A percentile compares a stretch with the other conserved stretches of the same genome.
These are phyloP conservation scores for Cyanidioschyzon merolae DNA, from an alignment of 23 red algal species.

Conservation along the genomic window DNA sequence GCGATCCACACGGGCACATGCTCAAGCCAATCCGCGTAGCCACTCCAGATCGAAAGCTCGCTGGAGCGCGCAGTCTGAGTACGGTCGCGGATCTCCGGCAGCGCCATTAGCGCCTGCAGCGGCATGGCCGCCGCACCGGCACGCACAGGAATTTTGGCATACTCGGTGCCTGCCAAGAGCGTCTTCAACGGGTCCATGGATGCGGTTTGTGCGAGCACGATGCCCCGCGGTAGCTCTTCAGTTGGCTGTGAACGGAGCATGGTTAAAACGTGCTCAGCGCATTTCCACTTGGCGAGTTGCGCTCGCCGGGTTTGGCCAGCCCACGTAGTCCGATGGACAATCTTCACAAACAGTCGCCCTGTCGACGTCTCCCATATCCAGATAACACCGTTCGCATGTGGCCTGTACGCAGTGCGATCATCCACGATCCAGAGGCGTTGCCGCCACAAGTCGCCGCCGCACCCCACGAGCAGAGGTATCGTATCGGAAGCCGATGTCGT, in stretches of 20 bases:
- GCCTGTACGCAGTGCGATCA: neutral
- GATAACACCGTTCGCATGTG: slow-evolving; percentile 77
- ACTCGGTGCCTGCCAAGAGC: slow-evolving; percentile 69
- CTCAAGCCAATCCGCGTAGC: slow-evolving; percentile 85
- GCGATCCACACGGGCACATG: slow-evolving; percentile 72
- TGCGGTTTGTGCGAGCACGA: slow-evolving; percentile 69
- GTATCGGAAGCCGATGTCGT: slow-evolving; percentile 35
- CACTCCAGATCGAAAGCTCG: slow-evolving; percentile 75
- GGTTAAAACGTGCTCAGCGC: slow-evolving; percentile 82
- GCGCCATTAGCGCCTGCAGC: slow-evolving; percentile 66
- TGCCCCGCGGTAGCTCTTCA: slow-evolving; percentile 77
- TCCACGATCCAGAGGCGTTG: slow-evolving; percentile 35
- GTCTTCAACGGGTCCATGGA: slow-evolving; percentile 88
- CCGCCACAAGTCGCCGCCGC: slow-evolving; percentile 78
- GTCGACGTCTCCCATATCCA: slow-evolving; percentile 80
- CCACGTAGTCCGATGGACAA: slow-evolving; percentile 84
- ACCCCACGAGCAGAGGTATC: slow-evolving; percentile 74
- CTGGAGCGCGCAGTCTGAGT: slow-evolving; percentile 68
- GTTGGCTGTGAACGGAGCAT: slow-evolving; percentile 78
- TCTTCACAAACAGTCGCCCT: slow-evolving; percentile 94
- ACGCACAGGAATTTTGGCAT: slow-evolving; percentile 70
- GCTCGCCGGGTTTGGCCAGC: slow-evolving; percentile 85
- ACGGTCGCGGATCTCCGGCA: slow-evolving; percentile 69
- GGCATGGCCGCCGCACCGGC: slow-evolving; percentile 55
- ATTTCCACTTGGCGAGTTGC: slow-evolving; percentile 97